A percentile compares a stretch with the other conserved stretches of the same genome.
Evolutionary conservation across 768 basidiomycete genomes (phyloP).

Genomic region (Strobilomyces echinocephalus): DNA sequence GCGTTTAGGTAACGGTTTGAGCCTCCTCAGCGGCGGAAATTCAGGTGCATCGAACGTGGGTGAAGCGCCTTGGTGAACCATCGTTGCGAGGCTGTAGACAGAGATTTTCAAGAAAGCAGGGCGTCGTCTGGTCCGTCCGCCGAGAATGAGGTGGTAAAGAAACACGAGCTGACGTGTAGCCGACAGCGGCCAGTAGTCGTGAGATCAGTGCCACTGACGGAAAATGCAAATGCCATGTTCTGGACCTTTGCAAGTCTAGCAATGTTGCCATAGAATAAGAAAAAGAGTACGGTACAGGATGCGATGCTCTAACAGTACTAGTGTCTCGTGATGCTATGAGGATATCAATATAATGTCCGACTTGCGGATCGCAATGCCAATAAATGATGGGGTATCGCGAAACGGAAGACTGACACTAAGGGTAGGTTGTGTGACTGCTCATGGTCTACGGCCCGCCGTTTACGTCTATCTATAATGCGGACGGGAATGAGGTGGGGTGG

Average conservation of each 20-base stretch:
- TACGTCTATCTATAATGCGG: slow-evolving; percentile 40
- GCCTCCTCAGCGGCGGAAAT: slow-evolving; percentile 55
- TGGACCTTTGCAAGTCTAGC: slow-evolving; percentile 10
- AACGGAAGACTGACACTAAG: slow-evolving; percentile 43
- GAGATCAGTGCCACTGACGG: slow-evolving; percentile 14
- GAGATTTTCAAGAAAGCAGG: slow-evolving; percentile 13
- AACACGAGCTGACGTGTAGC: slow-evolving; percentile 30
- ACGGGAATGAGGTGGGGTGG: slow-evolving; percentile 26
- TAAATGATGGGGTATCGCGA: slow-evolving; percentile 48
- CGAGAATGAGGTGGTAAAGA: slow-evolving; percentile 20
- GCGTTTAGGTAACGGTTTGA: slow-evolving; percentile 78
- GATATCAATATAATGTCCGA: slow-evolving; percentile 43
- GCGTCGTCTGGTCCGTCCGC: slow-evolving; percentile 10
- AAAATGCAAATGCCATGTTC: background rate
- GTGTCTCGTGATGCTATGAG: slow-evolving; percentile 54
- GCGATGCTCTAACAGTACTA: slow-evolving; percentile 64
- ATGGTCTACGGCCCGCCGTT: slow-evolving; percentile 40
- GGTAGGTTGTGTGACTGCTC: slow-evolving; percentile 41
- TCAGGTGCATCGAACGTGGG: slow-evolving; percentile 64
- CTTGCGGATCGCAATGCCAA: slow-evolving; percentile 44
- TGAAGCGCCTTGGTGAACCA: slow-evolving; percentile 50
- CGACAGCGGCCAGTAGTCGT: slow-evolving; percentile 6
- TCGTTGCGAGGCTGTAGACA: slow-evolving; percentile 21
- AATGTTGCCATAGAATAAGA: slow-evolving; percentile 22
- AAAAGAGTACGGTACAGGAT: slow-evolving; percentile 40